Evolutionary conservation across 345 rosid species (phyloP).

Genomic region (Lumnitzera racemosa): DNA sequence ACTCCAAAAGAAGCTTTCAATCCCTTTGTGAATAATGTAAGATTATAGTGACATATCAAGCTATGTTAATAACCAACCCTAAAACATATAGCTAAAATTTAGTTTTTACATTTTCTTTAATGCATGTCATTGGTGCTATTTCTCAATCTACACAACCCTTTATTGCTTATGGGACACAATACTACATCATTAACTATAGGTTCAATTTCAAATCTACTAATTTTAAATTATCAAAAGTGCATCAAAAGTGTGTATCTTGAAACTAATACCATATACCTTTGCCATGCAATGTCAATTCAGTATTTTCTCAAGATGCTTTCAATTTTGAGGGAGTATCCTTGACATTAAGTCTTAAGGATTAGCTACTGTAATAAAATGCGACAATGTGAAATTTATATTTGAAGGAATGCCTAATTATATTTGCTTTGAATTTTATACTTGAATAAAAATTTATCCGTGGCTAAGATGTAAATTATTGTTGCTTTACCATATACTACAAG

Average conservation of each 20-base stretch:
- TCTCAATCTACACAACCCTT: slow-evolving; percentile 49
- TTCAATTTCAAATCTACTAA: slow-evolving; percentile 19
- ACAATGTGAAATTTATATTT: slow-evolving; percentile 32
- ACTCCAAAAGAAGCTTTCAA: slow-evolving; percentile 69
- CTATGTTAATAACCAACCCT: background rate
- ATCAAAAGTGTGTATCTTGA: slow-evolving; percentile 10
- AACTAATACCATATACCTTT: no score
- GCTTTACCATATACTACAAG: no score
- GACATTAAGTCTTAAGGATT: slow-evolving; percentile 66
- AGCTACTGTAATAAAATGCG: slow-evolving; percentile 68
- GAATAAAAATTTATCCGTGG: background rate
- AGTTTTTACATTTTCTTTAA: background rate
- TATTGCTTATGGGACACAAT: slow-evolving; percentile 50
- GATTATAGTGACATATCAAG: slow-evolving; percentile 11
- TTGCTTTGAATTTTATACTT: no score
- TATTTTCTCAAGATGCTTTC: slow-evolving; percentile 84
- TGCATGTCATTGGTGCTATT: slow-evolving; percentile 58
- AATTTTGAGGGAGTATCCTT: slow-evolving; percentile 87
- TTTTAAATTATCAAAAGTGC: background rate
- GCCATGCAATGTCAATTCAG: slow-evolving; percentile 36
- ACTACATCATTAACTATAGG: slow-evolving; percentile 66
- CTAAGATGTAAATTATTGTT: no score
- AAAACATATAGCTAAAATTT: background rate
- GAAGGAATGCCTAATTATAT: background rate
- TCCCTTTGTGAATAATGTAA: slow-evolving; percentile 70